Evolutionary conservation across 2,329 filamentous ascomycete genomes (phyloP).

Genomic region (Juglanconis juglandina): DNA sequence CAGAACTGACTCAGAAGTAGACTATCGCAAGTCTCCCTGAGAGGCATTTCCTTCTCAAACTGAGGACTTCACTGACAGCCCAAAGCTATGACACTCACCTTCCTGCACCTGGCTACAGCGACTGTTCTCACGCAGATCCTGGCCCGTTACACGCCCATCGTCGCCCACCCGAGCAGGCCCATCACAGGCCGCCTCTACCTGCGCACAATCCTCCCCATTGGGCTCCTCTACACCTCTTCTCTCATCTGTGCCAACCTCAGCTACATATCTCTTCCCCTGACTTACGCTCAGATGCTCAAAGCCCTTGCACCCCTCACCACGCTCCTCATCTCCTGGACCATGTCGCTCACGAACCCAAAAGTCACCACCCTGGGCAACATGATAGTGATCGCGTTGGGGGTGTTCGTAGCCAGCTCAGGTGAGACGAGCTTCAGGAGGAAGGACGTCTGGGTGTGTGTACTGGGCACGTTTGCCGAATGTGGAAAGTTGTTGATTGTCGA

Average conservation of each 20-base stretch:
- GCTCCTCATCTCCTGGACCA: neutral
- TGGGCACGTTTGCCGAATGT: neutral
- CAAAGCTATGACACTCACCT: neutral
- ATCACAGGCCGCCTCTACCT: neutral
- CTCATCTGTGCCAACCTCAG: neutral
- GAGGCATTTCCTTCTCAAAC: neutral
- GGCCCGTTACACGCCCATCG: neutral
- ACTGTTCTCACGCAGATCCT: neutral
- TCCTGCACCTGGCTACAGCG: neutral
- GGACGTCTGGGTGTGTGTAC: neutral
- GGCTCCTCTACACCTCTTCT: neutral
- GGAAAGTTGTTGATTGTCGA: neutral
- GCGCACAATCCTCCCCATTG: neutral
- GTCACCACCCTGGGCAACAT: neutral
- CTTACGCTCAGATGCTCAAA: neutral
- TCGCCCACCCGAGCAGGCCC: neutral
- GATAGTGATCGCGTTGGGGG: neutral
- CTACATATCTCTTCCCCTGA: neutral
- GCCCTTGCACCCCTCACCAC: neutral
- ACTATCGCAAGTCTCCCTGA: neutral
- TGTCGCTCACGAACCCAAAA: neutral
- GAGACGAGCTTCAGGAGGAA: neutral
- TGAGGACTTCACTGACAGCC: neutral
- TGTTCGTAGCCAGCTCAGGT: neutral
- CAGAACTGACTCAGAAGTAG: neutral